A percentile compares a stretch with the other conserved stretches of the same genome.
Conservation (phyloP, 306 rosid genomes). For the Ziziphus jujuba region DNA sequence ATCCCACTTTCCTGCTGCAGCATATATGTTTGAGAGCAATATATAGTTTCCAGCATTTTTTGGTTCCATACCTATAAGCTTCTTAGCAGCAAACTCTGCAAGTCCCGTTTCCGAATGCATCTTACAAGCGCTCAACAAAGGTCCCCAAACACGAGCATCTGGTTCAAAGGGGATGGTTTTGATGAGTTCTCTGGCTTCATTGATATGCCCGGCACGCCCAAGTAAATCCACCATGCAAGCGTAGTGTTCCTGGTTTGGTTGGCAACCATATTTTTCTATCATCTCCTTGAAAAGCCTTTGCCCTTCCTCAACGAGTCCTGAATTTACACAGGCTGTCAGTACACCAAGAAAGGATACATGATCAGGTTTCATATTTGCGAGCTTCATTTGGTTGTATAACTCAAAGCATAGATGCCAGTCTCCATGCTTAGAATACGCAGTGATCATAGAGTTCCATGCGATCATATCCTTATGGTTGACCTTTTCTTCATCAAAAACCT, state of each 20-base stretch:
- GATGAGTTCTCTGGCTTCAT: constrained; percentile 60
- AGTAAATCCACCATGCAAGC: constrained; percentile 75
- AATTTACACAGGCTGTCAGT: constrained; percentile 71
- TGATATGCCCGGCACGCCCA: constrained; percentile 65
- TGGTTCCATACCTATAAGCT: constrained; percentile 71
- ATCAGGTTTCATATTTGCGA: constrained; percentile 51
- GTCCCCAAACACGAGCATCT: constrained; percentile 75
- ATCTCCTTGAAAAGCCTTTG: constrained; percentile 61
- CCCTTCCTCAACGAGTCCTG: constrained; percentile 64
- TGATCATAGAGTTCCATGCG: constrained; percentile 75
- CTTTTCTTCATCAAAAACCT: constrained; percentile 63
- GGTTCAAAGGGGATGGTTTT: constrained; percentile 55
- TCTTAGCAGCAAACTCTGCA: constrained; percentile 72
- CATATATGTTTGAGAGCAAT: constrained; percentile 73
- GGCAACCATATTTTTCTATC: constrained; percentile 49
- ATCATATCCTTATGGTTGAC: constrained; percentile 50
- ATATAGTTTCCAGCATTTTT: constrained; percentile 74
- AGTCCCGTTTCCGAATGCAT: constrained; percentile 49
- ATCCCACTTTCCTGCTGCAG: constrained; percentile 84
- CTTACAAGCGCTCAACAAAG: constrained; percentile 74
- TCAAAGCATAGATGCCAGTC: constrained; percentile 56
- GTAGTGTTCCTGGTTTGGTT: constrained; percentile 70
- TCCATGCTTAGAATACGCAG: constrained; percentile 70
- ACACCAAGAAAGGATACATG: constrained; percentile 65
- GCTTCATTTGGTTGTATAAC: constrained; percentile 56